Conservation (phyloP, 495 filamentous ascomycete genomes). For the Lichenothelia convexa region DNA sequence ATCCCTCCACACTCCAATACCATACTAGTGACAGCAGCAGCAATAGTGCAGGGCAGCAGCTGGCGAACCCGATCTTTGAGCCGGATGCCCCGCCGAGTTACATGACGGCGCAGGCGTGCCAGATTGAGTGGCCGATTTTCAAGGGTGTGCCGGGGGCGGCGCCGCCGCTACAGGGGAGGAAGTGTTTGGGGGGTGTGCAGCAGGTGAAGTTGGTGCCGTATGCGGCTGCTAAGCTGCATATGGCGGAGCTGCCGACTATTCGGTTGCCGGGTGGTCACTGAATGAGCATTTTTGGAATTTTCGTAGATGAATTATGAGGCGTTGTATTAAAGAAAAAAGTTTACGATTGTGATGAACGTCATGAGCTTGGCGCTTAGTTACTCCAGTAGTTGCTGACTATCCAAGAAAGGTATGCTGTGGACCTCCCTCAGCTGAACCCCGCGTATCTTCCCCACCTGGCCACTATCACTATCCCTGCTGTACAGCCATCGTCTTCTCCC, state of each 20-base stretch:
- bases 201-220: constrained; percentile 34
- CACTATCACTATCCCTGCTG: too few relatives aligned
- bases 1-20: constrained; percentile 23
- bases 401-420: too few relatives aligned
- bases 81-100: constrained; percentile 29
- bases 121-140: constrained; percentile 34
- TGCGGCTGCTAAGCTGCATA: constrained; percentile 38
- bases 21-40: constrained; percentile 8
- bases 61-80: constrained; percentile 31
- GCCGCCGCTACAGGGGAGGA: constrained; percentile 19
- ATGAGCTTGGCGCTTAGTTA: too few relatives aligned
- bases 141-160: constrained; percentile 29
- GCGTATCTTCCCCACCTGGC: too few relatives aligned
- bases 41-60: constrained; percentile 9
- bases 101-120: constrained; percentile 32
- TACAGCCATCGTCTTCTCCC: too few relatives aligned
- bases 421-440: too few relatives aligned
- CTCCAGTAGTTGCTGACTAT: too few relatives aligned
- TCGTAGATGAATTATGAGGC: too few relatives aligned
- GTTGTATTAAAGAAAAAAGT: too few relatives aligned
- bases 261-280: constrained; percentile 1
- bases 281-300: background rate
- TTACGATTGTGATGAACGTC: too few relatives aligned
- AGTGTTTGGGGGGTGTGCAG: constrained; percentile 23
- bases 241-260: constrained; percentile 33